Conservation (phyloP, 257 asterid genomes). For the Galeopsis tetrahit region DNA sequence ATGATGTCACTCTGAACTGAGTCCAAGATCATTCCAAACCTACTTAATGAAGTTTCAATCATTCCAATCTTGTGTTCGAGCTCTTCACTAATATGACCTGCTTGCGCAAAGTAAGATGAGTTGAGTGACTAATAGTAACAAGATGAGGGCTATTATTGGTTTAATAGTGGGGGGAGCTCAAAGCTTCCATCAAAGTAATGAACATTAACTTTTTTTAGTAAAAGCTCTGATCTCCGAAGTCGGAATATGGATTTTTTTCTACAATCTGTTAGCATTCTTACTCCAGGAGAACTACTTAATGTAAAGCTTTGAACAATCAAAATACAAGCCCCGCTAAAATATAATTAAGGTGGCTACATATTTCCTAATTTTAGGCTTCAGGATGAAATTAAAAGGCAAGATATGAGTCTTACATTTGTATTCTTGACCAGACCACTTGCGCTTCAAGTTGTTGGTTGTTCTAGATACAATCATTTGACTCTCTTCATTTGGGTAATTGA, state of each 20-base stretch:
- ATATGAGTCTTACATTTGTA: slow-evolving; percentile 61
- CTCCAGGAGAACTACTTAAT: slow-evolving; percentile 27
- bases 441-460: slow-evolving; percentile 62
- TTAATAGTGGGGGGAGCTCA: not conserved
- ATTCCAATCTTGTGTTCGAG: slow-evolving; percentile 83
- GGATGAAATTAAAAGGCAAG: slow-evolving; percentile 30
- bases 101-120: slow-evolving; percentile 35
- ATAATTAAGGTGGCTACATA: slow-evolving; percentile 7
- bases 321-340: not conserved
- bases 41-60: slow-evolving; percentile 83
- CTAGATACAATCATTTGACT: slow-evolving; percentile 63
- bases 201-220: not conserved
- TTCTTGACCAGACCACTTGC: slow-evolving; percentile 79
- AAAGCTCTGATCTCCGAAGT: slow-evolving; percentile 17
- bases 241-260: not conserved
- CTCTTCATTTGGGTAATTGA: slow-evolving; percentile 67
- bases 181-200: slow-evolving; percentile 15
- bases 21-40: slow-evolving; percentile 82
- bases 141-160: slow-evolving; percentile 4
- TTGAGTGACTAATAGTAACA: slow-evolving; percentile 22
- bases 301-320: slow-evolving; percentile 23
- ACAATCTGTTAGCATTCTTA: slow-evolving; percentile 13
- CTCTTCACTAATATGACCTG: slow-evolving; percentile 82
- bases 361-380: slow-evolving; percentile 7
- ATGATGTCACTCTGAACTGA: slow-evolving; percentile 86